Base-by-base conservation (phyloP, 2,329 filamentous ascomycete species). In the Chaetomiaceae sp. region DNA sequence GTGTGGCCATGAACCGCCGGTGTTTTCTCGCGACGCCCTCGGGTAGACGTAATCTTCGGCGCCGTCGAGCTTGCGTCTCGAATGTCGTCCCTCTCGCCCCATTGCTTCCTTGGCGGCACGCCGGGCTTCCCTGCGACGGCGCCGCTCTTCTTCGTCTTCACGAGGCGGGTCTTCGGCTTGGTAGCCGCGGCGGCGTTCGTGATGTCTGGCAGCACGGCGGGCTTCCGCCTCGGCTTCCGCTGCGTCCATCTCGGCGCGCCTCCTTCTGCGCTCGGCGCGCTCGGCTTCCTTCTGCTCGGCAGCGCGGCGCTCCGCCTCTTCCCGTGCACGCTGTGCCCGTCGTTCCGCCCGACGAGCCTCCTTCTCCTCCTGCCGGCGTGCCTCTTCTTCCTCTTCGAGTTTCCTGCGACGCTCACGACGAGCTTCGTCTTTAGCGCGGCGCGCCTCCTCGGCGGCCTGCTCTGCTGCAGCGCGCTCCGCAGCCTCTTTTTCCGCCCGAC, bases 281-380 rank as follows among this genome's bases (percentile, higher is more conserved):
- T 76, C 74, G 1, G 71, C 73, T 17, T 78, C 79, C 61, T 64
- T 73, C 60, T 65, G 70, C 47, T 81, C 77, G 15, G 67, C 65
- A n/a, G 71, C 73, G 42, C 72, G 75, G 19, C 75, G 75, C 42
- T 80, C 77, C 2, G 69, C 69, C 29, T 78, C 76, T 50, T 79
- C 76, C n/a, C 72, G 71, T 48, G 73, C 69, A 19, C 75, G 74
- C 38, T 73, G 72, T 1, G 73, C 73, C 23, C 76, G 75, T 11
- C 79, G 71, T 58, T 83, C 83, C 8, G 78, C 76, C 6, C 80
- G 76, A 36, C 81, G 75, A 3, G 77, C 76, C 47, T 84, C 80
- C 59, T 79, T 83, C 54, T 85, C 82, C 57, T 82, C 80, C 51
- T 76, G 72, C 53, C 72, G 71, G 55, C 76, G 73, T 27, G 74